phyloP scores from a whole-genome alignment of 2,329 filamentous ascomycete species.

The Curvularia verruculosa region DNA sequence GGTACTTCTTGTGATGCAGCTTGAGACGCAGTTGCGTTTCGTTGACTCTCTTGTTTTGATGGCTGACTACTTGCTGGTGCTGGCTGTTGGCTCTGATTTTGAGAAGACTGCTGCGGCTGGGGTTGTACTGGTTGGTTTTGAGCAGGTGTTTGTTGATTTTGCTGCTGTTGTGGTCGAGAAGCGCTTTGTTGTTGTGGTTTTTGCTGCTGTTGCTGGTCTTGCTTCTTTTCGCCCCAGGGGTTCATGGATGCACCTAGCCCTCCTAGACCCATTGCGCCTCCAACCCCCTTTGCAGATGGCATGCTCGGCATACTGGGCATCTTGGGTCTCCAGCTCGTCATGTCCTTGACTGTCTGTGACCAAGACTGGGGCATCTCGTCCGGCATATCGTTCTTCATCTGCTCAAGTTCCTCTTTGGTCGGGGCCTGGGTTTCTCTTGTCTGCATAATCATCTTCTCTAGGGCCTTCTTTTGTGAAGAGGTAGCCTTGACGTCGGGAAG shows the following conservation, averaged over 20 bases:
- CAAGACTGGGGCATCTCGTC: constrained; percentile 43
- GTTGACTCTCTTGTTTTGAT: constrained; percentile 23
- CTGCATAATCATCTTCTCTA: constrained; percentile 50
- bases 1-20: constrained; percentile 25
- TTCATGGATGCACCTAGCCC: constrained; percentile 17
- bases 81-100: constrained; percentile 3
- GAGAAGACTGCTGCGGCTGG: constrained; percentile 10
- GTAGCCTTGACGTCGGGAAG: constrained; percentile 46
- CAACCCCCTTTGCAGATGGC: constrained; percentile 30
- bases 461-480: constrained; percentile 42
- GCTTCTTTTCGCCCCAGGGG: constrained; percentile 16
- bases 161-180: constrained; percentile 10
- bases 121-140: constrained; percentile 4
- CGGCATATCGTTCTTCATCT: constrained; percentile 43
- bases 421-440: constrained; percentile 44
- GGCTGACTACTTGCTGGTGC: constrained; percentile 12
- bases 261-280: constrained; percentile 33
- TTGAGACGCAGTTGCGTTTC: constrained; percentile 9
- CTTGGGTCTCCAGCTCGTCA: constrained; percentile 41
- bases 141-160: neutral
- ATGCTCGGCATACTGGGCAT: constrained; percentile 40
- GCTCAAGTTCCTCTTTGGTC: constrained; percentile 40
- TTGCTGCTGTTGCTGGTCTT: constrained; percentile 12
- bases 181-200: neutral
- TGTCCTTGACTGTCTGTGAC: constrained; percentile 41